phyloP scores from a whole-genome alignment of 2,329 filamentous ascomycete species.

The Hypoxylon sp. region DNA sequence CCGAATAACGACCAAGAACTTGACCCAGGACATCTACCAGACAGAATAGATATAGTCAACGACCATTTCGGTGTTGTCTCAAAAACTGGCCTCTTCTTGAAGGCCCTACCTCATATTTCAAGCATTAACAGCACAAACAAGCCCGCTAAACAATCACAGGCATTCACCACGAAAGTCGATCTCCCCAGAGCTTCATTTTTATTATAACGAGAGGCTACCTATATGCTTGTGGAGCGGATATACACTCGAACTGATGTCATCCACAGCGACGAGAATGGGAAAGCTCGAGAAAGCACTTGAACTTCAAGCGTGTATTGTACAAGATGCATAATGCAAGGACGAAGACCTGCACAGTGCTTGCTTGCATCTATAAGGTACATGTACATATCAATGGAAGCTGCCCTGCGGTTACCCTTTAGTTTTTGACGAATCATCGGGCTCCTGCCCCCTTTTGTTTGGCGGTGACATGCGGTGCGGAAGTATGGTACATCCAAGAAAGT shows the following conservation, averaged over 20 bases:
- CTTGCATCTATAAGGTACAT: not conserved
- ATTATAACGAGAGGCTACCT: constrained; percentile 20
- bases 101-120: constrained; percentile 24
- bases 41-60: constrained; percentile 46
- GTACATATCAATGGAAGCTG: not conserved
- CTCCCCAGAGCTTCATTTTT: constrained; percentile 46
- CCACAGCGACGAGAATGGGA: not conserved
- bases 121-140: constrained; percentile 3
- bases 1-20: constrained; percentile 40
- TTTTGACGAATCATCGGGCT: not conserved
- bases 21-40: constrained; percentile 40
- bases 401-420: not conserved
- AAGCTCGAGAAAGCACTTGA: not conserved
- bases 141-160: constrained; percentile 10
- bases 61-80: constrained; percentile 74
- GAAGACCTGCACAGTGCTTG: not conserved
- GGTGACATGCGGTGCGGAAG: not conserved
- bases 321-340: not conserved
- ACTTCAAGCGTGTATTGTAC: not conserved
- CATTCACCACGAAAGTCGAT: constrained; percentile 50
- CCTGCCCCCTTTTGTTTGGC: not conserved
- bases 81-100: constrained; percentile 69
- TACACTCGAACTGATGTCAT: not conserved
- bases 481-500: not conserved
- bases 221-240: not conserved